A percentile compares a stretch with the other conserved stretches of the same genome.
phyloP scores from a whole-genome alignment of 306 rosid genomes.

The Macrotyloma uniflorum region DNA sequence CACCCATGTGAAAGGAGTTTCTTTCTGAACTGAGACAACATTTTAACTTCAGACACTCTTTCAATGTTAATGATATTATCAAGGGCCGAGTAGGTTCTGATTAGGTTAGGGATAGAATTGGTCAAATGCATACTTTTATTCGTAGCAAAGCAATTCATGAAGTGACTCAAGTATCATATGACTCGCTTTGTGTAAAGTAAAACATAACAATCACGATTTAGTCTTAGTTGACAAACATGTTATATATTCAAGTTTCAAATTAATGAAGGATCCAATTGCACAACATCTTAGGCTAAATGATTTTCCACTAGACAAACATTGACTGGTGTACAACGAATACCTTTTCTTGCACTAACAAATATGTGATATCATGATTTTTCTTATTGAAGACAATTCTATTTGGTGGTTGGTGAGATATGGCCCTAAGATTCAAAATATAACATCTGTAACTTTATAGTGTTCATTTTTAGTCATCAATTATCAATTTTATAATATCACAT shows the following conservation, averaged over 20 bases:
- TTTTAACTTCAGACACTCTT: not conserved
- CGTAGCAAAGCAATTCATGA: not conserved
- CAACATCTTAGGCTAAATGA: constrained; percentile 4
- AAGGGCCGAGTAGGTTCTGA: constrained; percentile 20
- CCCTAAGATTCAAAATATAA: constrained; percentile 9
- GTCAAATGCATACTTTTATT: constrained; percentile 29
- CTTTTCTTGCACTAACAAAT: constrained; percentile 19
- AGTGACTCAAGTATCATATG: not conserved
- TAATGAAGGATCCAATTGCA: not conserved
- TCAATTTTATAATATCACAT: not conserved
- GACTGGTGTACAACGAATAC: not conserved
- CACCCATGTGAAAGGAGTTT: not conserved
- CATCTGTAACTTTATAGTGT: not conserved
- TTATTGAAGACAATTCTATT: not conserved
- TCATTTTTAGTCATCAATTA: not conserved
- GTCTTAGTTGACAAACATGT: constrained; percentile 9
- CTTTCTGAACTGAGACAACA: not conserved
- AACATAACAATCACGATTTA: not conserved
- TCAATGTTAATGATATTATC: constrained; percentile 6
- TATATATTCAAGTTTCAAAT: not conserved
- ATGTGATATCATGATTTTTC: constrained; percentile 25
- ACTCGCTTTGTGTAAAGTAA: too few species aligned
- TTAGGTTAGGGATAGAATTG: constrained; percentile 28
- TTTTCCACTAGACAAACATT: constrained; percentile 12
- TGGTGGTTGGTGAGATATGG: constrained; percentile 38